Conservation (phyloP, 129 eudicot genomes). For the Sambucus nigra region DNA sequence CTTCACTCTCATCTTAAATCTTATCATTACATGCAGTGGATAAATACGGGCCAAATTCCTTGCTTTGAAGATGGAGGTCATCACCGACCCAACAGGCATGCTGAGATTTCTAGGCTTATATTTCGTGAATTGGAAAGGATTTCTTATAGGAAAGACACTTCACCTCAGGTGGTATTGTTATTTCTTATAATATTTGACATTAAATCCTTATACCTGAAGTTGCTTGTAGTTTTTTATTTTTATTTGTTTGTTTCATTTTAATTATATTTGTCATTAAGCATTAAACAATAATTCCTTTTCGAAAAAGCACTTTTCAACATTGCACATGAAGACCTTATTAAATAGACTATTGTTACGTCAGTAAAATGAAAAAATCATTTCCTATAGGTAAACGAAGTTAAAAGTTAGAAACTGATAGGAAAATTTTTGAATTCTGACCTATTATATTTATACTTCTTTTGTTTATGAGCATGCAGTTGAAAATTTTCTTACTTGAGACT, state of each 20-base stretch:
- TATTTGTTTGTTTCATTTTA: too few relatives aligned
- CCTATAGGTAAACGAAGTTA: not conserved
- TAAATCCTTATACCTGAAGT: not conserved
- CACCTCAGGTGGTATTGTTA: slow-evolving; percentile 48
- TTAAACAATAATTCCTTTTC: too few relatives aligned
- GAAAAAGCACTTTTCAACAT: too few relatives aligned
- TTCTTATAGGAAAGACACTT: slow-evolving; percentile 59
- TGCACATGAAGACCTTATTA: too few relatives aligned
- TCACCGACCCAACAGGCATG: slow-evolving; percentile 90
- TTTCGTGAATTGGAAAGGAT: slow-evolving; percentile 83
- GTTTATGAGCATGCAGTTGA: not conserved
- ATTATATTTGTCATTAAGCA: too few relatives aligned
- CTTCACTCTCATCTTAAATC: not conserved
- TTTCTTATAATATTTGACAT: not conserved
- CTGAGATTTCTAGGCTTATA: slow-evolving; percentile 90
- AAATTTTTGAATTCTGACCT: not conserved
- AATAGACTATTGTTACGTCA: too few relatives aligned
- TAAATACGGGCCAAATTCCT: slow-evolving; percentile 90
- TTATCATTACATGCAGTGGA: slow-evolving; percentile 56
- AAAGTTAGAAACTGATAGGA: not conserved
- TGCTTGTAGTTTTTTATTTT: too few relatives aligned
- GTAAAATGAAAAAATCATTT: not conserved
- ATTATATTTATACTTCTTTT: not conserved
- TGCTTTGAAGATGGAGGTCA: slow-evolving; percentile 98
- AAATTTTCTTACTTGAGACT: slow-evolving; percentile 1